phyloP scores from a whole-genome alignment of 176 grass and related monocot species.

The Secale cereale region DNA sequence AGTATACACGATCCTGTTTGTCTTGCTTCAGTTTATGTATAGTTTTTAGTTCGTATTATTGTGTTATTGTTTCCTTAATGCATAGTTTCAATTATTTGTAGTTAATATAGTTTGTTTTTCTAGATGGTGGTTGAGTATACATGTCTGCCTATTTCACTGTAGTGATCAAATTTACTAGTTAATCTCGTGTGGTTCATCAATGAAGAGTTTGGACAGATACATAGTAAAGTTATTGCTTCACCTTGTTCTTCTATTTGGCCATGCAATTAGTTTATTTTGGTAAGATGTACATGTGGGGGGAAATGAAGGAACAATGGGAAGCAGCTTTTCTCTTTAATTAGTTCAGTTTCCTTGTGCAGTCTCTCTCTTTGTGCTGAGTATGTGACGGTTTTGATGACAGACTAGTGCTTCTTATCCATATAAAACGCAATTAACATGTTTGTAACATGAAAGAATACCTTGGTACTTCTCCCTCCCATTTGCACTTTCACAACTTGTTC shows the following conservation, averaged over 20 bases:
- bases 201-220: background rate
- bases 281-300: background rate
- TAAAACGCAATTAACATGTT: background rate
- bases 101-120: background rate
- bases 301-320: background rate
- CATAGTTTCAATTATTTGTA: background rate
- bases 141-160: background rate
- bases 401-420: background rate
- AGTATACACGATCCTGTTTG: background rate
- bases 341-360: slow-evolving; percentile 1
- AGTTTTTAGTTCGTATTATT: background rate
- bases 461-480: background rate
- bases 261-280: slow-evolving; percentile 3
- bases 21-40: background rate
- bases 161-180: slow-evolving; percentile 10
- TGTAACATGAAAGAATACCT: background rate
- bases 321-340: background rate
- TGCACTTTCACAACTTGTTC: background rate
- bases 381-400: slow-evolving; percentile 3
- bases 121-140: background rate
- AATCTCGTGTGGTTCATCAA: background rate
- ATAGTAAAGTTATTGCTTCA: background rate
- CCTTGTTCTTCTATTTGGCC: background rate
- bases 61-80: background rate
- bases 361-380: background rate